Percentiles rank a stretch among this genome's conserved stretches.
Evolutionary conservation across 257 asterid genomes (phyloP).

Genomic region (Salvia splendens): DNA sequence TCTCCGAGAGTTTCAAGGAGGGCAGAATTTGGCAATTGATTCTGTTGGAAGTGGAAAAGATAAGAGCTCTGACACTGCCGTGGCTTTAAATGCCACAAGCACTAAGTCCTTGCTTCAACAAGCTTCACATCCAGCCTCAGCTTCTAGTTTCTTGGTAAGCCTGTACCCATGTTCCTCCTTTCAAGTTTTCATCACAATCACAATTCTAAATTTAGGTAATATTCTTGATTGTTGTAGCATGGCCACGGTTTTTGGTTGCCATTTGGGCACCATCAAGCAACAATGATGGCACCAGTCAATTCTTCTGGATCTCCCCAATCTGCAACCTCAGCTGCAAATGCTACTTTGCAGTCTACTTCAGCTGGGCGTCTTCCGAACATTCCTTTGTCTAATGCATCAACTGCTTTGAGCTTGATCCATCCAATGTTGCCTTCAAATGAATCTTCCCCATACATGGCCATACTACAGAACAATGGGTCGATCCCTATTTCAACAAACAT

Average conservation of each 20-base stretch:
- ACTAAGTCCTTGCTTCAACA: slow-evolving; percentile 18
- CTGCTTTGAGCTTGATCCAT: slow-evolving; percentile 37
- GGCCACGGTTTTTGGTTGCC: slow-evolving; percentile 45
- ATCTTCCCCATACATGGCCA: slow-evolving; percentile 43
- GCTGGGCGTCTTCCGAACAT: slow-evolving; percentile 34
- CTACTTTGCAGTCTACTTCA: slow-evolving; percentile 37
- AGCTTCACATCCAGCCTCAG: slow-evolving; percentile 34
- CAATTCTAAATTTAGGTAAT: not conserved
- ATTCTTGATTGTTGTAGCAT: slow-evolving; percentile 35
- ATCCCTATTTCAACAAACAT: slow-evolving; percentile 42
- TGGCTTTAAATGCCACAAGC: slow-evolving; percentile 30
- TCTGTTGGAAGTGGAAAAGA: slow-evolving; percentile 35
- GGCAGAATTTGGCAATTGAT: slow-evolving; percentile 23
- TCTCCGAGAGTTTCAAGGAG: slow-evolving; percentile 35
- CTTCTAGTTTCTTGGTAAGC: slow-evolving; percentile 49
- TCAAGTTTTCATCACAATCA: slow-evolving; percentile 16
- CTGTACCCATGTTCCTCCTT: slow-evolving; percentile 1
- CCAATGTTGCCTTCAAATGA: slow-evolving; percentile 40
- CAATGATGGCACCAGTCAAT: slow-evolving; percentile 34
- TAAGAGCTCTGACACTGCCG: slow-evolving; percentile 41
- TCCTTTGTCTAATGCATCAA: slow-evolving; percentile 37
- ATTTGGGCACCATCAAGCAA: slow-evolving; percentile 39
- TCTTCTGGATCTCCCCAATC: slow-evolving; percentile 40
- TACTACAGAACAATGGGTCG: slow-evolving; percentile 44
- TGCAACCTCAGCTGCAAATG: slow-evolving; percentile 34